Evolutionary conservation across 2,329 filamentous ascomycete genomes (phyloP).

Genomic region (Leptosphaerulina australis): DNA sequence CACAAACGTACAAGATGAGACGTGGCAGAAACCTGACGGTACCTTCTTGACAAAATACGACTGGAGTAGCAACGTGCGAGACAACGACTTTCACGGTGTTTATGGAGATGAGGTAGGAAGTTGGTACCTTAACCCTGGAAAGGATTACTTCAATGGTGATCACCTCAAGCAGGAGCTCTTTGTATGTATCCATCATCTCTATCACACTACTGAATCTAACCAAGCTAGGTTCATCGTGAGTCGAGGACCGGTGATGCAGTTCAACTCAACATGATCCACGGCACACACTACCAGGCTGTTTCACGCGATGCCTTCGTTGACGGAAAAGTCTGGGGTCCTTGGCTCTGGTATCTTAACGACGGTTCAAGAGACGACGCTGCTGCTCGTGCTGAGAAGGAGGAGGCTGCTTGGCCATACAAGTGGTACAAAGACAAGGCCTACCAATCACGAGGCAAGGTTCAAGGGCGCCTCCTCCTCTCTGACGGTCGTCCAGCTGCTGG

Average conservation of each 20-base stretch:
- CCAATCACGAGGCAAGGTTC: slow-evolving; percentile 57
- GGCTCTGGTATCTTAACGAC: slow-evolving; percentile 55
- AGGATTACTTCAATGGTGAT: slow-evolving; percentile 61
- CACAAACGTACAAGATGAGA: slow-evolving; percentile 62
- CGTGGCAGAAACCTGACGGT: slow-evolving; percentile 57
- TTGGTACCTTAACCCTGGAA: slow-evolving; percentile 59
- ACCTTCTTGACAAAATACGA: slow-evolving; percentile 61
- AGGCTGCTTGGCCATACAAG: slow-evolving; percentile 55
- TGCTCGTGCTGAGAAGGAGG: slow-evolving; percentile 50
- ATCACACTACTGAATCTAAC: not conserved
- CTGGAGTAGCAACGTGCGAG: slow-evolving; percentile 50
- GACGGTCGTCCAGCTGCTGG: slow-evolving; percentile 57
- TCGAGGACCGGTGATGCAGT: slow-evolving; percentile 58
- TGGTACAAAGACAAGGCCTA: slow-evolving; percentile 57
- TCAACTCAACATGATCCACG: slow-evolving; percentile 62
- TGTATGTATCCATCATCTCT: slow-evolving; percentile 33
- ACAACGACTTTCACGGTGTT: slow-evolving; percentile 57
- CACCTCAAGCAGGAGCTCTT: slow-evolving; percentile 61
- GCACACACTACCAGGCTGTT: slow-evolving; percentile 50
- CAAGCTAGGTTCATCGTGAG: slow-evolving; percentile 54
- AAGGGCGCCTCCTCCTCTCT: slow-evolving; percentile 53
- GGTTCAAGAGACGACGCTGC: slow-evolving; percentile 55
- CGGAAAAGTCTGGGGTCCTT: slow-evolving; percentile 48
- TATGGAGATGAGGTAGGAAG: slow-evolving; percentile 58
- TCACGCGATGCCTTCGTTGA: slow-evolving; percentile 44